These are phyloP conservation scores for Nicotiana tabacum DNA, from an alignment of 257 asterid species.

Conservation along the genomic window DNA sequence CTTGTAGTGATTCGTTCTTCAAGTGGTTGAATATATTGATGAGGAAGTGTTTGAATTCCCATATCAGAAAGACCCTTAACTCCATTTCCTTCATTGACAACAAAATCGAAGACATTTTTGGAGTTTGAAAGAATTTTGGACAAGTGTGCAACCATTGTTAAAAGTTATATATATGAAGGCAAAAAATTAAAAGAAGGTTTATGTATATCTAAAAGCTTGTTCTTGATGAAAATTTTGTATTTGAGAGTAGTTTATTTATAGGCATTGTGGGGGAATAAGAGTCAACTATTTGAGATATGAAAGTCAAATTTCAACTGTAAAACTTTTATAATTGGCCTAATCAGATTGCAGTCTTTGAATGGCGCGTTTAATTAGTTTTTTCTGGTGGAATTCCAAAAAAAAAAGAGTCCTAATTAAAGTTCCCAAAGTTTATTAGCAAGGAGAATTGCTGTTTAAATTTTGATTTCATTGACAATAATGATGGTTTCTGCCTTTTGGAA, in stretches of 20 bases:
- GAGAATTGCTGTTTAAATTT: not conserved
- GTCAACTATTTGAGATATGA: not conserved
- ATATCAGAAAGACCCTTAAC: slow-evolving; percentile 22
- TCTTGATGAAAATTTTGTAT: not conserved
- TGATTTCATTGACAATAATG: not conserved
- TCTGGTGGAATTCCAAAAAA: not conserved
- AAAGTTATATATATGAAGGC: not conserved
- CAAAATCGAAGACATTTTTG: not conserved
- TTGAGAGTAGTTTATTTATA: not conserved
- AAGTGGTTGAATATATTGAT: slow-evolving; percentile 23
- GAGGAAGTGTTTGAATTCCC: slow-evolving; percentile 17
- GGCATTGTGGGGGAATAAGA: not conserved
- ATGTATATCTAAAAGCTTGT: not conserved
- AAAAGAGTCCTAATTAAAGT: not conserved
- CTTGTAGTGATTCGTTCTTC: slow-evolving; percentile 11
- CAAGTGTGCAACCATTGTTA: not conserved
- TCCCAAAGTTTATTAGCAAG: not conserved
- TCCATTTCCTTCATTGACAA: slow-evolving; percentile 21
- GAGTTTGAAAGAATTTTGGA: not conserved
- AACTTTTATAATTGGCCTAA: not conserved
- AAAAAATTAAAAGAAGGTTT: too few species aligned
- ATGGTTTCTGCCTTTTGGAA: not conserved
- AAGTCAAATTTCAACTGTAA: not conserved
- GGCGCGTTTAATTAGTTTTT: not conserved
- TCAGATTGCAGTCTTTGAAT: not conserved